These are phyloP conservation scores for Gorgonomyces haynaldii DNA, from an alignment of 192 early-diverging fungal species.

Conservation along the genomic window DNA sequence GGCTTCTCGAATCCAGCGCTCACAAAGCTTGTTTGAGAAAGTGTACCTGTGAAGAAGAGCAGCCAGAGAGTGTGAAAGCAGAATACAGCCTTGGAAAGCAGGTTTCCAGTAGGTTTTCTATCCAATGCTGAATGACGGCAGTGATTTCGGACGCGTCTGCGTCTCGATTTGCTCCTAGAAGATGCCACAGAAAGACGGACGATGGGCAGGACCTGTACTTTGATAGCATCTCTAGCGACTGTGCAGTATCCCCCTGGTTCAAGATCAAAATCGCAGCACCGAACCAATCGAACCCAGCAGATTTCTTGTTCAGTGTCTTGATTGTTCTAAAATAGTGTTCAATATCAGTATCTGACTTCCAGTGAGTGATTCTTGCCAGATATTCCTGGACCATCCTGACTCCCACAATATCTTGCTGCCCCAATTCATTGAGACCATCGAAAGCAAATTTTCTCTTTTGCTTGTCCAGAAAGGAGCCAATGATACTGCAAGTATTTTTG, in stretches of 20 bases:
- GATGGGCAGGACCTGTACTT: conserved; percentile 7
- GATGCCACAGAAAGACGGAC: conserved; percentile 23
- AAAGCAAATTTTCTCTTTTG: not conserved
- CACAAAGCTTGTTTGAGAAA: conserved; percentile 17
- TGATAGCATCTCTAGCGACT: conserved; percentile 9
- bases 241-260: conserved; percentile 8
- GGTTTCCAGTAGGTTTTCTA: conserved; percentile 30
- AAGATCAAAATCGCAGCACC: conserved; percentile 23
- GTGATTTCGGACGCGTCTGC: not conserved
- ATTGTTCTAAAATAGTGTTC: not conserved
- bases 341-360: conserved; percentile 6
- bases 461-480: not conserved
- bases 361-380: conserved; percentile 5
- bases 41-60: conserved; percentile 36
- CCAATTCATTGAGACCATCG: conserved; percentile 2
- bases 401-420: not conserved
- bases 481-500: not conserved
- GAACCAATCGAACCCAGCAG: conserved; percentile 36
- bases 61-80: conserved; percentile 38
- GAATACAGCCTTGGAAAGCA: conserved; percentile 29
- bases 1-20: conserved; percentile 36
- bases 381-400: not conserved
- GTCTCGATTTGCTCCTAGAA: not conserved
- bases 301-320: conserved; percentile 3
- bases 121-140: conserved; percentile 11